Conservation (phyloP, 2,329 filamentous ascomycete genomes). For the Macrophomina tecta region DNA sequence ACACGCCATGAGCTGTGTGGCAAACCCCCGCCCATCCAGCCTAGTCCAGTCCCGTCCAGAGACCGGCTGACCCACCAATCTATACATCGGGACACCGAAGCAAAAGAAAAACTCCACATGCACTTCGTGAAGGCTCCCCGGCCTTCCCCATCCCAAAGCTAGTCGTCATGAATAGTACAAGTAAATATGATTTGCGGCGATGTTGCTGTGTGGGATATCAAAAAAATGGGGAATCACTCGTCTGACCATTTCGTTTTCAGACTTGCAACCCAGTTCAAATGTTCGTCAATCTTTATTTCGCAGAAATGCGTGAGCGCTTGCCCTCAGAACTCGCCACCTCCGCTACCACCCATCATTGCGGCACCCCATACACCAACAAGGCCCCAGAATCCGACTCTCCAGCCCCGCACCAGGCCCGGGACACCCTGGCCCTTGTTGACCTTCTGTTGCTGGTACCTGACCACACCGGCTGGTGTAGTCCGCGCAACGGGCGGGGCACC, state of each 20-base stretch:
- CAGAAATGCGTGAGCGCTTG: neutral
- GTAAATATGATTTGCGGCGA: neutral
- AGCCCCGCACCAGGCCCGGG: conserved; percentile 73
- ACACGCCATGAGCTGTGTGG: neutral
- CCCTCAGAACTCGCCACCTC: conserved; percentile 45
- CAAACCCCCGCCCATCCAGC: neutral
- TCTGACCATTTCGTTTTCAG: neutral
- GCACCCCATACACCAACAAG: conserved; percentile 76
- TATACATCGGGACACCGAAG: neutral
- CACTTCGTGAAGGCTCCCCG: neutral
- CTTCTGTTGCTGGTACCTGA: conserved; percentile 38
- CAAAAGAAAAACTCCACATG: neutral
- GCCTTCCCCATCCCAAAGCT: neutral
- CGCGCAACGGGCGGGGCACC: conserved; percentile 35
- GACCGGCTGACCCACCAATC: neutral
- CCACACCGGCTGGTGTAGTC: conserved; percentile 40
- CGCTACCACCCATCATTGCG: conserved; percentile 57
- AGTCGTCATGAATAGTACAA: conserved; percentile 10
- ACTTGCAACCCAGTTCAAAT: neutral
- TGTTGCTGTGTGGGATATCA: conserved; percentile 9
- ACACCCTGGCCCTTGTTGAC: conserved; percentile 69
- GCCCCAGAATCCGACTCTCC: conserved; percentile 81
- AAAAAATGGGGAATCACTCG: neutral
- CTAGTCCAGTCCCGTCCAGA: neutral
- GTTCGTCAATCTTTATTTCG: neutral